These are phyloP conservation scores for Xylaria cubensis DNA, from an alignment of 495 filamentous ascomycete genomes.

Conservation along the genomic window DNA sequence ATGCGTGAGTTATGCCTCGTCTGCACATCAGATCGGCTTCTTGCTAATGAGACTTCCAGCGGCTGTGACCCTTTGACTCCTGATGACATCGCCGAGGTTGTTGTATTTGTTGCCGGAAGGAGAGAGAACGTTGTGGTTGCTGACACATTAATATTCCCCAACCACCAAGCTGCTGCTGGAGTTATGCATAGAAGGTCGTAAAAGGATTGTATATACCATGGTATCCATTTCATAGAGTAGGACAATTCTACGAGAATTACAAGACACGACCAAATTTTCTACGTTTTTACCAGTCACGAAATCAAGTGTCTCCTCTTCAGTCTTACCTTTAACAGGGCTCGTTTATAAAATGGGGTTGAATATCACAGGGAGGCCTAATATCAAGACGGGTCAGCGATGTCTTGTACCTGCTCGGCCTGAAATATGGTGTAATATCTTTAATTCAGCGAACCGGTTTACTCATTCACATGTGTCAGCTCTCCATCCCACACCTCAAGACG, in stretches of 20 bases:
- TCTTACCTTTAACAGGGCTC: not conserved
- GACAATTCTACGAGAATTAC: not conserved
- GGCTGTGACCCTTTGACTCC: conserved; percentile 90
- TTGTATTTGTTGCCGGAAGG: conserved; percentile 88
- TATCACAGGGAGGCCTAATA: not conserved
- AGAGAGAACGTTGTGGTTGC: conserved; percentile 95
- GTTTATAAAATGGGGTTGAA: not conserved
- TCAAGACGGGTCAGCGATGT: conserved; percentile 14
- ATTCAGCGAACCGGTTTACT: conserved; percentile 56
- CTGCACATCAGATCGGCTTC: not conserved
- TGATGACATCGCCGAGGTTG: conserved; percentile 92
- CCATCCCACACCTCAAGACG: conserved; percentile 52
- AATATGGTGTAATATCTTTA: not conserved
- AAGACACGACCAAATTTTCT: not conserved
- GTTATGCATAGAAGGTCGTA: conserved; percentile 45
- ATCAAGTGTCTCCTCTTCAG: not conserved
- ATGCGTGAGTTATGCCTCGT: conserved; percentile 67
- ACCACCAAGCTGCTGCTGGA: conserved; percentile 62
- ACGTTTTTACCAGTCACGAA: not conserved
- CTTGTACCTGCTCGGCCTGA: not conserved
- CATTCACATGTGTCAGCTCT: conserved; percentile 55
- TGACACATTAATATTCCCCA: conserved; percentile 89
- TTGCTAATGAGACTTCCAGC: conserved; percentile 51
- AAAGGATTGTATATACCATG: not conserved
- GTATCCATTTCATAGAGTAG: conserved; percentile 20